Evolutionary conservation across 208 protist species (phyloP), one percentile per base, ranked within the genome.

Genomic region (Lotmaria passim): DNA sequence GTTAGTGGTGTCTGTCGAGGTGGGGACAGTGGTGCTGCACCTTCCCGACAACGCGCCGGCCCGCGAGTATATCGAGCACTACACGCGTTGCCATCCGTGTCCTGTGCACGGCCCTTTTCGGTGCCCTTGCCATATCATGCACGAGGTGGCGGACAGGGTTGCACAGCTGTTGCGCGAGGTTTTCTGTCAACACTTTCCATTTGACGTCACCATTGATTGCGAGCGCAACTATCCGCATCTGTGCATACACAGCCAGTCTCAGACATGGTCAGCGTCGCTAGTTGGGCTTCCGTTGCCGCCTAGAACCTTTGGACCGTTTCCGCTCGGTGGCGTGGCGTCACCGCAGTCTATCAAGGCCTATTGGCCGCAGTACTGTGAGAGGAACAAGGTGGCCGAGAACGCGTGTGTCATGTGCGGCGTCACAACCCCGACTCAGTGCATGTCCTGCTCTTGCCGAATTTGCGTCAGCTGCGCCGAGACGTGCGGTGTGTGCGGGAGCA

Each of bases 71-170:
- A 59, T 77, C 14, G 5, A 28, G 53, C 31, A 60, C 23, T 28
- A 71, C 21, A 60, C 28, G 3, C 46, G 63, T 0, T 55, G 43
- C 23, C 48, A 44, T 10, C 74, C 82, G 26, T 90, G 85, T 66
- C 77, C 70, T 10, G 31, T 76, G 6, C 85, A 90, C 43, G 85
- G 85, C 4, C 85, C 85, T 11, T 90, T 90, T 59, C 66, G 72
- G 12, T 90, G 85, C 50, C 73, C 79, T 15, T 90, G 85, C 66
- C 47, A 68, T 47, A 48, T 77, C 7, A 84, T 90, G 64, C 78
- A 82, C 48, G 26, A 81, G 39, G 47, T 76, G 7, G 71, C 69
- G 26, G 75, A 67, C 36, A 26, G 30, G 2, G 51, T 86, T 14
- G 47, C 74, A 26, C 60, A 76, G 61, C 64, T 89, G 46, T 58